Evolutionary conservation across 1,284 basidiomycete species (phyloP), one percentile per base, ranked within the genome.

Genomic region (Papiliotrema terrestris): DNA sequence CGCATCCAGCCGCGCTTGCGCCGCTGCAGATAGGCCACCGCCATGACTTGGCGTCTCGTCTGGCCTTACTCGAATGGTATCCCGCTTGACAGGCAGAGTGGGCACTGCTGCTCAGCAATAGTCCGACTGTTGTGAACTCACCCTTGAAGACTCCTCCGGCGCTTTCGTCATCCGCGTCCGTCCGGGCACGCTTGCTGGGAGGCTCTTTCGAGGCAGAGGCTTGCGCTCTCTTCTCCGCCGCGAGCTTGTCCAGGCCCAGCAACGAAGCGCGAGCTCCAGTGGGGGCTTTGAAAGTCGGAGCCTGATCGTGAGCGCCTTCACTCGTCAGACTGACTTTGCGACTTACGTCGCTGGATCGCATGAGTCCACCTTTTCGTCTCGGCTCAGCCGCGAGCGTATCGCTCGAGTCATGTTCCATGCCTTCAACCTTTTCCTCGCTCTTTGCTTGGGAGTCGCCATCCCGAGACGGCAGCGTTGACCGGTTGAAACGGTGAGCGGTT

Each of bases 41-140:
- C 89, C 87, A 71, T 94, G 89, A n/a, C 92, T 94, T 0, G 93
- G 93, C 0, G 93, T 97, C 63, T 95, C 92, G 62, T 89, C 88
- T 0, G 86, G 88, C 62, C 87, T 79, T 57, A 89, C 85, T 13
- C 93, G 83, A 2, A 82, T 73, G 64, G 87, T 83, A 38, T 78
- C 79, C 14, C 79, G 75, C 44, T 84, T 81, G 17, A 75, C 81
- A 75, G 52, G 81, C 11, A 93, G 67, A 29, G 74, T 81, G 1
- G 91, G 91, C 6, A 94, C 91, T 92, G 41, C 2, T 32, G 13
- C 2, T 1, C 37, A 13, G 19, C 11, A n/a, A 47, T 55, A 20
- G 54, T 25, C 39, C 22, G 8, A 8, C 23, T 6, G 35, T 29
- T 37, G 32, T 32, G 19, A 8, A 60, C 81, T 39, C 49, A 89